These are phyloP conservation scores for Alternaria infectoria DNA, from an alignment of 2,329 filamentous ascomycete species.

Conservation along the genomic window DNA sequence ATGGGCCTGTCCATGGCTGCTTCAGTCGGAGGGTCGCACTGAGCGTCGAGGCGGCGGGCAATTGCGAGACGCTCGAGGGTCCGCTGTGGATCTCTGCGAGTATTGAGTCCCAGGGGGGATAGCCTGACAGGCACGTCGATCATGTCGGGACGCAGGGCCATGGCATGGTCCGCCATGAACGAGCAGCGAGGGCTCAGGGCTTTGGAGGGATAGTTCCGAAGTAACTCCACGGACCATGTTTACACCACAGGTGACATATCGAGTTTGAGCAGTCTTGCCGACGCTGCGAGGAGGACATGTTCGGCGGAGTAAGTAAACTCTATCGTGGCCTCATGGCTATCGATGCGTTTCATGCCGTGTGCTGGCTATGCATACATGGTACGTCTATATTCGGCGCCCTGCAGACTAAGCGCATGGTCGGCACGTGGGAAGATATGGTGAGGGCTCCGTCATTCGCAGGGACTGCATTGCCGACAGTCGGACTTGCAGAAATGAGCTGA, in stretches of 20 bases:
- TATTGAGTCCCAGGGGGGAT: background rate
- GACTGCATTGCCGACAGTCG: conserved; percentile 16
- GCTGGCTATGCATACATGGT: conserved; percentile 24
- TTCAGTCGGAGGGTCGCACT: conserved; percentile 10
- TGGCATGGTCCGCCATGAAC: conserved; percentile 5
- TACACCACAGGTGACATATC: conserved; percentile 1
- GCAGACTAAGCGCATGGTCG: conserved; percentile 17
- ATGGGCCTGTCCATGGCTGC: conserved; percentile 7
- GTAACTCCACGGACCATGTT: conserved; percentile 12
- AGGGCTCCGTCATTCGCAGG: conserved; percentile 19
- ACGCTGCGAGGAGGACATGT: background rate
- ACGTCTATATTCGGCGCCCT: conserved; percentile 19
- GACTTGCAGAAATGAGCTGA: conserved; percentile 7
- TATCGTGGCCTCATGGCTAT: conserved; percentile 15
- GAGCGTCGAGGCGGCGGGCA: background rate
- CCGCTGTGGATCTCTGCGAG: conserved; percentile 7
- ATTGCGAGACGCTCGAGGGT: conserved; percentile 3
- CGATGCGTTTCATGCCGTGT: conserved; percentile 20
- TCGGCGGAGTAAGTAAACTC: conserved; percentile 15
- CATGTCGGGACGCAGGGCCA: conserved; percentile 12
- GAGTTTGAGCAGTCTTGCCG: conserved; percentile 6
- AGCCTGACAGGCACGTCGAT: conserved; percentile 14
- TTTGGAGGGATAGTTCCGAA: conserved; percentile 6
- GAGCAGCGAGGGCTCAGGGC: background rate
- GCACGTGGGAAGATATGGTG: conserved; percentile 22